phyloP scores from a whole-genome alignment of 257 asterid genomes.

The Solanum pinnatisectum region DNA sequence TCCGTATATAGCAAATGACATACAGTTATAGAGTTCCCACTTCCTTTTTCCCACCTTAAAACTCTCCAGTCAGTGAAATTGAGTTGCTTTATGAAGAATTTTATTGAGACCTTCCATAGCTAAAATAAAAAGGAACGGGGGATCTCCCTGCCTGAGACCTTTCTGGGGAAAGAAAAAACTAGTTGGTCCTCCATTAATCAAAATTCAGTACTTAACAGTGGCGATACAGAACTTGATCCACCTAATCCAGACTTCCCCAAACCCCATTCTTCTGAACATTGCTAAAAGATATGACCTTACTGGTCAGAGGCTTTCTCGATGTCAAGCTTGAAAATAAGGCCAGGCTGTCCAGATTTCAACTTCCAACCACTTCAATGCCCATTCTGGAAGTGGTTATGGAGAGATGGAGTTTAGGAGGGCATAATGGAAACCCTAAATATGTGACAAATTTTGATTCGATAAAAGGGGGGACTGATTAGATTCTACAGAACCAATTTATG shows the following conservation, averaged over 20 bases:
- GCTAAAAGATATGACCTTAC: not conserved
- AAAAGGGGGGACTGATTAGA: not conserved
- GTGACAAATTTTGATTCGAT: not conserved
- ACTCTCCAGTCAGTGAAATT: not conserved
- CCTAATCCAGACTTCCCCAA: not conserved
- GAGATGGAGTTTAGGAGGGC: not conserved
- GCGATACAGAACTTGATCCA: not conserved
- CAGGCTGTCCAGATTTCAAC: not conserved
- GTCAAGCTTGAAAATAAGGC: not conserved
- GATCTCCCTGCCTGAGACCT: not conserved
- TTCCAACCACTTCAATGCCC: not conserved
- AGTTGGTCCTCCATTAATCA: not conserved
- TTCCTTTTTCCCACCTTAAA: not conserved
- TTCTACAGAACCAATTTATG: not conserved
- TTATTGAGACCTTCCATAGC: not conserved
- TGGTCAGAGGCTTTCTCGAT: not conserved
- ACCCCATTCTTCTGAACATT: not conserved
- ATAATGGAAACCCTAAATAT: not conserved
- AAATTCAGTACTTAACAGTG: not conserved
- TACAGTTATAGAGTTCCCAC: not conserved
- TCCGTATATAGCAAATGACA: not conserved
- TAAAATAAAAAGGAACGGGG: not conserved
- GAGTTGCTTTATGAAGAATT: not conserved
- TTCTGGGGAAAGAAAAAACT: not conserved
- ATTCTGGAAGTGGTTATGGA: not conserved